These are phyloP conservation scores for Bidens hawaiensis DNA, from an alignment of 140 eudicot species.

Conservation along the genomic window DNA sequence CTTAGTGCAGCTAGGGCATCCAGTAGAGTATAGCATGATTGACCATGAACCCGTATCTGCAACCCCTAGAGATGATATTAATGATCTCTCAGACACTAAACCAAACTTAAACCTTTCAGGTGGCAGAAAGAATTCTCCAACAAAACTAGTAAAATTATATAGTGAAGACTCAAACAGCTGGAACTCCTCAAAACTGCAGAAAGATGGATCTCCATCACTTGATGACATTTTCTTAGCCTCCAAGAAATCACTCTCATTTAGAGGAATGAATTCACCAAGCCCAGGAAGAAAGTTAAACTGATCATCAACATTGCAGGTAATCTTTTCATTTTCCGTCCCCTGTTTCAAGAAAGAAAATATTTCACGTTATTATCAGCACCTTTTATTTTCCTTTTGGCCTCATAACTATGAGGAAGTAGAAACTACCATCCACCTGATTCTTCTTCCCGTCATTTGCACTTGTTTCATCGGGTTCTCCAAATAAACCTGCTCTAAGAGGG, in stretches of 20 bases:
- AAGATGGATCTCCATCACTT: constrained; percentile 24
- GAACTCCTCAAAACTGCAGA: constrained; percentile 59
- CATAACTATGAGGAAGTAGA: constrained; percentile 32
- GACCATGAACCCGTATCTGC: constrained; percentile 58
- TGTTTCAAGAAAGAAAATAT: constrained; percentile 27
- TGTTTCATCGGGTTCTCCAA: constrained; percentile 37
- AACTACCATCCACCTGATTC: constrained; percentile 62
- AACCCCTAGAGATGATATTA: constrained; percentile 54
- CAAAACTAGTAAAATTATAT: constrained; percentile 40
- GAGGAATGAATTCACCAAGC: constrained; percentile 41
- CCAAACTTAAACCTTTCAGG: constrained; percentile 78
- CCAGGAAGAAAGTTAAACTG: constrained; percentile 41
- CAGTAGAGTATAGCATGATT: constrained; percentile 49
- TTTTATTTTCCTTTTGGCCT: constrained; percentile 9
- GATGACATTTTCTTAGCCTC: constrained; percentile 37
- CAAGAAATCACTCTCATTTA: constrained; percentile 37
- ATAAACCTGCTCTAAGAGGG: constrained; percentile 25
- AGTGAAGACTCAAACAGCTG: constrained; percentile 50
- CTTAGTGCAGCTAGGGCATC: constrained; percentile 73
- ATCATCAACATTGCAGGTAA: constrained; percentile 42
- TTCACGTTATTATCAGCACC: constrained; percentile 6
- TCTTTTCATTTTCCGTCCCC: constrained; percentile 45
- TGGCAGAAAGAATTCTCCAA: constrained; percentile 70
- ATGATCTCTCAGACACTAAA: constrained; percentile 53
- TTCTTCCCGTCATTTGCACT: constrained; percentile 34